These are phyloP conservation scores for Ilex paraguariensis DNA, from an alignment of 305 asterid species.

Conservation along the genomic window DNA sequence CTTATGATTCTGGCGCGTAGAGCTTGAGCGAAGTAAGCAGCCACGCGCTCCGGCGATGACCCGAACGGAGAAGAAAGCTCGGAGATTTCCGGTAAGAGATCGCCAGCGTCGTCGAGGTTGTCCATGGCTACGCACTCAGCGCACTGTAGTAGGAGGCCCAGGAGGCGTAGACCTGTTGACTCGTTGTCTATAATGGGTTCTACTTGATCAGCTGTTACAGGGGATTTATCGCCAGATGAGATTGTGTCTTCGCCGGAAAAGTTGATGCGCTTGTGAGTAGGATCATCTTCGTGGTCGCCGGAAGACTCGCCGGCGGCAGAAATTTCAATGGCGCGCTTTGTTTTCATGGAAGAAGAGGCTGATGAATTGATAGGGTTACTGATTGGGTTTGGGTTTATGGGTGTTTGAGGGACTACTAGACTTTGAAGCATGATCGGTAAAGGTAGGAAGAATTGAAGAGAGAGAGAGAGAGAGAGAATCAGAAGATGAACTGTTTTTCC, in stretches of 20 bases:
- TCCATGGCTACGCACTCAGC: conserved; percentile 83
- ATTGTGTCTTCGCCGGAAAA: conserved; percentile 12
- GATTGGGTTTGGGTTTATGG: conserved; percentile 9
- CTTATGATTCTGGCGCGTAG: conserved; percentile 65
- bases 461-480: conserved; percentile 14
- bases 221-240: conserved; percentile 5
- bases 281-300: too few species aligned
- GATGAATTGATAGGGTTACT: conserved; percentile 6
- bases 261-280: conserved; percentile 7
- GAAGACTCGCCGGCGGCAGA: conserved; percentile 29
- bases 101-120: conserved; percentile 60
- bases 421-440: conserved; percentile 31
- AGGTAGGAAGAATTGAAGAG: neutral
- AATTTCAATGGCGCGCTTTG: conserved; percentile 48
- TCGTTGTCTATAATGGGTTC: conserved; percentile 23
- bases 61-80: conserved; percentile 91
- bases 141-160: conserved; percentile 71
- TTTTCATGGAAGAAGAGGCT: conserved; percentile 26
- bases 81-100: conserved; percentile 63
- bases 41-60: conserved; percentile 86
- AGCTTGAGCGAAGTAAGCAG: conserved; percentile 89
- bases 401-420: conserved; percentile 23
- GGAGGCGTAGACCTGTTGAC: conserved; percentile 64
- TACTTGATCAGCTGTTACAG: neutral
- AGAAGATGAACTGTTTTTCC: conserved; percentile 20